Conservation (phyloP, 345 rosid genomes). For the Eucalyptus camaldulensis region DNA sequence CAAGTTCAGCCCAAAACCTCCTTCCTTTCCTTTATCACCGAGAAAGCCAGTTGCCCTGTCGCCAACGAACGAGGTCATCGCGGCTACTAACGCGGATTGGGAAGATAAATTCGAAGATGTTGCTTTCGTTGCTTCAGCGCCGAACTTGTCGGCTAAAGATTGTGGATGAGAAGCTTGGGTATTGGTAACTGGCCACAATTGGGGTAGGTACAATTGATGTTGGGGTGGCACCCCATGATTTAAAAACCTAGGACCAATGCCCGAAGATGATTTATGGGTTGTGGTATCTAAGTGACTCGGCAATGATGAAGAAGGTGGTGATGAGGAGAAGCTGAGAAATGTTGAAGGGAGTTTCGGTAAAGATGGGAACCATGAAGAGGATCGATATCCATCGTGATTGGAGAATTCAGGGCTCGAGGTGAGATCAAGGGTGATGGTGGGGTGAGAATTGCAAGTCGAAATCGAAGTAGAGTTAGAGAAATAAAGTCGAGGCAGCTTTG, state of each 20-base stretch:
- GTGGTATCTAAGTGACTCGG: neutral
- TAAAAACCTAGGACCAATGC: neutral
- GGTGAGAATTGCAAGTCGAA: constrained; percentile 31
- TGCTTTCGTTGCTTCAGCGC: constrained; percentile 11
- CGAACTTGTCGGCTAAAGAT: constrained; percentile 3
- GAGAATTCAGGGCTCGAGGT: constrained; percentile 23
- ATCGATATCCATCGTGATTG: constrained; percentile 14
- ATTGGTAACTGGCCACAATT: neutral
- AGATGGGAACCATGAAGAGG: constrained; percentile 1
- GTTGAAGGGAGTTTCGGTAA: constrained; percentile 18
- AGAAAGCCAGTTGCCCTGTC: neutral
- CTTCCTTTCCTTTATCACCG: neutral
- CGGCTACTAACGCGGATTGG: constrained; percentile 19
- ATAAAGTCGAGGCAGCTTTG: constrained; percentile 31
- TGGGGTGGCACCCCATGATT: neutral
- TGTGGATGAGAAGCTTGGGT: neutral
- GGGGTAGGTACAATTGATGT: neutral
- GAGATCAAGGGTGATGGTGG: constrained; percentile 79
- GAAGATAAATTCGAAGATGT: constrained; percentile 18
- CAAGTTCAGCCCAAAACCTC: neutral
- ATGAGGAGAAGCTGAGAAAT: constrained; percentile 20
- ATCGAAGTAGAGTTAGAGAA: constrained; percentile 33
- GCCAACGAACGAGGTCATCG: constrained; percentile 12
- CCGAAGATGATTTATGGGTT: neutral
- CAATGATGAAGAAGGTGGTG: neutral